Base-by-base conservation (phyloP, 2,329 filamentous ascomycete genomes). In the Microdochium nivale region DNA sequence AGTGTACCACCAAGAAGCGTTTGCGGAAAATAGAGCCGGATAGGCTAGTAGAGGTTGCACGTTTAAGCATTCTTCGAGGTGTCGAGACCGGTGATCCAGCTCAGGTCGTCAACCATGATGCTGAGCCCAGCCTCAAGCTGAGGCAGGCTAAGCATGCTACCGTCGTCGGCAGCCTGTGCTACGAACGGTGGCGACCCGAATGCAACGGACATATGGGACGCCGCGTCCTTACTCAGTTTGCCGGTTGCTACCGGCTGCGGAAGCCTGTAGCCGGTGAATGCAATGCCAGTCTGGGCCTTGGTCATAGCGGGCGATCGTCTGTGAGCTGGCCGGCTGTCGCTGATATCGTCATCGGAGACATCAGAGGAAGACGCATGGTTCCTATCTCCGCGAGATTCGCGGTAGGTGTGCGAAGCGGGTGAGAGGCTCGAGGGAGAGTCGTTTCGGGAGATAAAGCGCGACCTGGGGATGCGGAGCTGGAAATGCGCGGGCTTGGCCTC, bases 11-110 rank as follows among this genome's bases (percentile, higher is more conserved):
- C 35, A n/a, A 16, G 35, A 19, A 16, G 7, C 10, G 7, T 40
- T 7, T 19, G 19, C 35, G 19, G n/a, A 40, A 7, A 11, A n/a
- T 11, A 19, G 8, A 40, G 11, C 5, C 7, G 35, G 9, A n/a
- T 40, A n/a, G n/a, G n/a, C n/a, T n/a, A n/a, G n/a, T n/a, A n/a
- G 40, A 21, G 4, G 13, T 14, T 51, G 46, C 49, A n/a, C n/a
- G 27, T 49, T 58, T 54, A 53, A 40, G 49, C 24, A 47, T 57
- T 50, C 56, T 65, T 67, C 25, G 58, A 63, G 47, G 65, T 63
- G 54, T 77, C 75, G n/a, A 68, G 61, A 23, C 70, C 68, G 8
- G 70, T 71, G 58, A 78, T 73, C 73, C 74, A 77, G 48, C 70
- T 67, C 50, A 78, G 60, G 60, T 78, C 75, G 48, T 54, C 60